Conservation (phyloP, 2,329 filamentous ascomycete genomes). For the Nectriaceae sp. region DNA sequence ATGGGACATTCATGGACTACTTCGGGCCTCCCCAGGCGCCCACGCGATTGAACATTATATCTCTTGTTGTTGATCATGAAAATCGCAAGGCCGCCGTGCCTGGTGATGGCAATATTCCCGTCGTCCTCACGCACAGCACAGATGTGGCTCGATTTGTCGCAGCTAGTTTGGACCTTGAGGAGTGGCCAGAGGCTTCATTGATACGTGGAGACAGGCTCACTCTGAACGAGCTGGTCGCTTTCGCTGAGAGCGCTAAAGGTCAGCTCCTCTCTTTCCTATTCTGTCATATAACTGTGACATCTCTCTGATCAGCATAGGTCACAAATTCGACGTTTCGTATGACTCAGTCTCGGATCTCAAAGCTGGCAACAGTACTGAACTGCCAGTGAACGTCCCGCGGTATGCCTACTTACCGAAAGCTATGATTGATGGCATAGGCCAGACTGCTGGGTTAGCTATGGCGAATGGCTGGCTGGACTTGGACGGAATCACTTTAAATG, state of each 20-base stretch:
- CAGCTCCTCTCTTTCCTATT: too few relatives aligned
- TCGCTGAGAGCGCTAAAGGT: conserved; percentile 43
- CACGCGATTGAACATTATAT: conserved; percentile 41
- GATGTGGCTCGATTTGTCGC: conserved; percentile 51
- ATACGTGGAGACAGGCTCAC: conserved; percentile 44
- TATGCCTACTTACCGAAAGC: conserved; percentile 30
- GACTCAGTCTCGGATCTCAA: conserved; percentile 34
- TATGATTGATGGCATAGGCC: too few relatives aligned
- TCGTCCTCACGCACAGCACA: conserved; percentile 49
- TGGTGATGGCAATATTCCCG: conserved; percentile 44
- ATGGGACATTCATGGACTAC: conserved; percentile 50
- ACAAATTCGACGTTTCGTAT: conserved; percentile 41
- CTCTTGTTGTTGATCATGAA: conserved; percentile 45
- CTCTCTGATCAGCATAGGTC: conserved; percentile 21
- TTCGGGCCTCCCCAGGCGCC: too few relatives aligned
- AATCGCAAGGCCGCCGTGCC: conserved; percentile 49
- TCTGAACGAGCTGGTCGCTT: conserved; percentile 44
- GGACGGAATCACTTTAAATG: too few relatives aligned
- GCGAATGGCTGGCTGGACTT: too few relatives aligned
- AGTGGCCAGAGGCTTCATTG: conserved; percentile 43
- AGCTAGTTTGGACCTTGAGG: conserved; percentile 39
- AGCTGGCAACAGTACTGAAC: conserved; percentile 36
- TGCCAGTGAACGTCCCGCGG: conserved; percentile 23
- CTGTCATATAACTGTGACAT: too few relatives aligned
- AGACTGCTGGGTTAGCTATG: too few relatives aligned